A percentile compares a stretch with the other conserved stretches of the same genome.
Evolutionary conservation across 805 yeast genomes (phyloP).

Genomic region (Suhomyces faveliae): DNA sequence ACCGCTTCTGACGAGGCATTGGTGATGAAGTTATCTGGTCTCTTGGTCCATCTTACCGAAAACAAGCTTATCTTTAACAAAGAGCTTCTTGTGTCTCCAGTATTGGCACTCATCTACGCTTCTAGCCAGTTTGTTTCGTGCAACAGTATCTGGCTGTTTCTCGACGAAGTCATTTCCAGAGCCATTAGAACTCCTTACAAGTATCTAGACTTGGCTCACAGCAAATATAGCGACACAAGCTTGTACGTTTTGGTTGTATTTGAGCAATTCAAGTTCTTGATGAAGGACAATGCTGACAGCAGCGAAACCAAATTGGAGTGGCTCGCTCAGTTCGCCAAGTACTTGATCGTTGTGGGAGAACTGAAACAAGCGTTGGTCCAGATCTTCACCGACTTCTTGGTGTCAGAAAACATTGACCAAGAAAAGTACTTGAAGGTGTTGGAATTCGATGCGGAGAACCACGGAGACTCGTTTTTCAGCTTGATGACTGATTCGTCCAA

Average conservation of each 20-base stretch:
- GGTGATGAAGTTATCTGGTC: slow-evolving; percentile 43
- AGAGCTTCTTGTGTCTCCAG: slow-evolving; percentile 52
- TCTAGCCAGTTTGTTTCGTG: slow-evolving; percentile 21
- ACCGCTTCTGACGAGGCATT: slow-evolving; percentile 26
- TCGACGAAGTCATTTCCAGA: slow-evolving; percentile 78
- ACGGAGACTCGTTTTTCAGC: slow-evolving; percentile 12
- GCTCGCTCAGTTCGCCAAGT: slow-evolving; percentile 49
- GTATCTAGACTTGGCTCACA: slow-evolving; percentile 60
- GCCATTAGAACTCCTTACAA: slow-evolving; percentile 76
- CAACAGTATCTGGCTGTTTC: slow-evolving; percentile 45
- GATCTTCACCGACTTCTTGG: slow-evolving; percentile 13
- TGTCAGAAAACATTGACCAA: not conserved
- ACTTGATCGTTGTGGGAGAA: slow-evolving; percentile 60
- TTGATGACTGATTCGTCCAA: slow-evolving; percentile 12
- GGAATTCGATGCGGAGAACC: slow-evolving; percentile 2
- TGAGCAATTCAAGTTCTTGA: slow-evolving; percentile 69
- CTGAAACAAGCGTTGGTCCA: slow-evolving; percentile 29
- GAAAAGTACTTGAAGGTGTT: slow-evolving; percentile 7
- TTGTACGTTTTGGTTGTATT: slow-evolving; percentile 36
- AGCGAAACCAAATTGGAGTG: slow-evolving; percentile 35
- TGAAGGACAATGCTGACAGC: slow-evolving; percentile 22
- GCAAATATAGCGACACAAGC: slow-evolving; percentile 28
- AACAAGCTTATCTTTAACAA: slow-evolving; percentile 56
- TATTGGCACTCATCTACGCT: slow-evolving; percentile 53
- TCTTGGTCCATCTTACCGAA: slow-evolving; percentile 48